phyloP scores from a whole-genome alignment of 768 basidiomycete genomes.

The Russula vinacea region DNA sequence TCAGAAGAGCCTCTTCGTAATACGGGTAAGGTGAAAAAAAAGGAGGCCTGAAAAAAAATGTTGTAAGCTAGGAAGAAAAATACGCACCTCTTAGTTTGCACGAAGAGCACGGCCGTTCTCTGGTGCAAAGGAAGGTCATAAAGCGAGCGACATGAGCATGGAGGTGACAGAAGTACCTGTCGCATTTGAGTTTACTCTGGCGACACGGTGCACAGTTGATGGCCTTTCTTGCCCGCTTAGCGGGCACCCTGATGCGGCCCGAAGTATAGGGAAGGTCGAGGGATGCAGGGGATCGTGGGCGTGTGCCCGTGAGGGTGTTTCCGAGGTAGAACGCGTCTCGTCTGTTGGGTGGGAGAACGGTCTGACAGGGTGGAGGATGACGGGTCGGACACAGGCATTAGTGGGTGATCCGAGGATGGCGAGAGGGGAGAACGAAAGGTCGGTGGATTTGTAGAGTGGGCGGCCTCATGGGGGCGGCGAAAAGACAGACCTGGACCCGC shows the following conservation, averaged over 20 bases:
- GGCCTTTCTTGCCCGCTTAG: slow-evolving; percentile 81
- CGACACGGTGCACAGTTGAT: slow-evolving; percentile 89
- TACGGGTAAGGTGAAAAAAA: slow-evolving; percentile 12
- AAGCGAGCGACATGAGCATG: slow-evolving; percentile 19
- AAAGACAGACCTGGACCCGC: neutral
- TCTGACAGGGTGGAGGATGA: slow-evolving; percentile 2
- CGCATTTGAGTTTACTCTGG: slow-evolving; percentile 85
- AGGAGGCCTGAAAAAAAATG: neutral
- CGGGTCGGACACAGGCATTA: slow-evolving; percentile 5
- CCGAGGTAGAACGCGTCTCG: neutral
- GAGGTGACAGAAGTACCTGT: slow-evolving; percentile 51
- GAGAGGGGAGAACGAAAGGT: neutral
- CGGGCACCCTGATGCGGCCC: slow-evolving; percentile 43
- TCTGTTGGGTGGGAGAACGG: neutral
- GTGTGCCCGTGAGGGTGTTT: neutral
- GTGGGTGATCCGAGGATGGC: neutral
- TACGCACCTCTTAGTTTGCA: slow-evolving; percentile 75
- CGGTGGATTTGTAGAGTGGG: neutral
- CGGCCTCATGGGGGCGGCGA: slow-evolving; percentile 4
- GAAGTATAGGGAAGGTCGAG: neutral
- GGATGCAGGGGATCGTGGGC: slow-evolving; percentile 13
- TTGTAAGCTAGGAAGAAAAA: neutral
- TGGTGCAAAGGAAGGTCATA: slow-evolving; percentile 33
- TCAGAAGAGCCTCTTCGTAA: slow-evolving; percentile 11
- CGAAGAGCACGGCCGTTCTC: slow-evolving; percentile 85